Base-by-base conservation (phyloP, 225 moss, liverwort and hornwort genomes). In the Climacium dendroides region DNA sequence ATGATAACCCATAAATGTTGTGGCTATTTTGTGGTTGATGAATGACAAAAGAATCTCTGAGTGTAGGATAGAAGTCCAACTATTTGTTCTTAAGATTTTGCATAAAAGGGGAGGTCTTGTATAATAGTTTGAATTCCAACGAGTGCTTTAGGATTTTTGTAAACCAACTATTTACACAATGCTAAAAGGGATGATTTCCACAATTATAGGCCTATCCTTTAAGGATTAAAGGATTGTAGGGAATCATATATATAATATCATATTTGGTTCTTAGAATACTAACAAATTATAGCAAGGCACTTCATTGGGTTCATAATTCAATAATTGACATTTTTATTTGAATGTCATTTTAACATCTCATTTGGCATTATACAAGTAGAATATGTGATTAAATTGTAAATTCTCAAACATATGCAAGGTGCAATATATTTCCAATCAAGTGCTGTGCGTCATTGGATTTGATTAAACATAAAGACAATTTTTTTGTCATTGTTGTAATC, bases 391-490 rank as follows among this genome's bases (percentile, higher is more conserved):
- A 23, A 15, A 1, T 53, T 76, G 13, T 76, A 53, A 35, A 35
- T 50, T 50, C 1, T 20, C 1, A 74, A 50, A 24, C 0, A 22
- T 13, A 3, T 23, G 5, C 14, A 5, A 13, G 3, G 23, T 23
- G 23, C 3, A 53, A 35, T 9, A 23, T 6, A 9, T 35, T 35
- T 76, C 13, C 1, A 53, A 52, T 22, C 1, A 0, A 20, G 11
- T 34, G 11, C 9, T 2, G 19, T 34, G 5, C 0, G 0, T 37
- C 2, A 26, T 16, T 37, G 7, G 4, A 55, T 25, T 53, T 77
- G 16, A 11, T 0, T 39, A 1, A 57, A 2, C 2, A 18, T 0
- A 0, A 57, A 3, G 7, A 18, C 6, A 28, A 7, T 17, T 53
- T n/a, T n/a, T n/a, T 54, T 37, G 8, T 78, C 1, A 57, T 18